Base-by-base conservation (phyloP, 176 grass and related monocot genomes). In the Eleusine indica region DNA sequence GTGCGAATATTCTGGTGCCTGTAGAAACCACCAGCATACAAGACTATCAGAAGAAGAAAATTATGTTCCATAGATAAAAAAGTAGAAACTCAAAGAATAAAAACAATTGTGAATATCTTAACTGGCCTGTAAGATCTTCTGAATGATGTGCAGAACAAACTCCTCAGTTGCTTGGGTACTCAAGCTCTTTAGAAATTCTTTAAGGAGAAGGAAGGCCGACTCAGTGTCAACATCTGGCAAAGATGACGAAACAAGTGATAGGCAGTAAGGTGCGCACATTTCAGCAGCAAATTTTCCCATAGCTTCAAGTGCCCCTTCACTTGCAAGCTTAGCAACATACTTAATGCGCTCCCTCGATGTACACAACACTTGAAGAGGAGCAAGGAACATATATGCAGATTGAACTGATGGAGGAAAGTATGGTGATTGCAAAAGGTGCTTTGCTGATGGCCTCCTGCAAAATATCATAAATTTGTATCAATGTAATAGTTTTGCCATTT, bases 91-190 rank as follows among this genome's bases (percentile, higher is more conserved):
- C 6, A 70, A 25, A 22, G 81, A 77, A 83, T 84, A 80, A 90
- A 82, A 67, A 75, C 42, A 61, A 30, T 79, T 43, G 52, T 19
- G 43, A 75, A 81, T 74, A 72, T 89, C 79, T 90, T 76, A 91
- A 98, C 95, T 83, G 86, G 92, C 96, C 96, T 98, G 96, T 90
- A 98, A 87, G 85, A 98, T 95, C 76, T 95, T 98, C 84, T 98
- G 92, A 95, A 98, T 91, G 68, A 91, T 82, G 62, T 78, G 91
- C 48, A 98, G 82, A 83, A 98, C 81, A 67, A 83, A 88, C 68
- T 88, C 85, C 78, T 89, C 95, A 25, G 89, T 84, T 74, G 89
- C 91, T 72, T 81, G 83, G 52, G 72, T 83, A 68, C 68, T 98
- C 73, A 98, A 88, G 84, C 90, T 90, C 80, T 87, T 93, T 30